Percentiles rank a stretch among this genome's conserved stretches.
Evolutionary conservation across 2,329 filamentous ascomycete species (phyloP).

Genomic region (Akanthomyces lecanii): DNA sequence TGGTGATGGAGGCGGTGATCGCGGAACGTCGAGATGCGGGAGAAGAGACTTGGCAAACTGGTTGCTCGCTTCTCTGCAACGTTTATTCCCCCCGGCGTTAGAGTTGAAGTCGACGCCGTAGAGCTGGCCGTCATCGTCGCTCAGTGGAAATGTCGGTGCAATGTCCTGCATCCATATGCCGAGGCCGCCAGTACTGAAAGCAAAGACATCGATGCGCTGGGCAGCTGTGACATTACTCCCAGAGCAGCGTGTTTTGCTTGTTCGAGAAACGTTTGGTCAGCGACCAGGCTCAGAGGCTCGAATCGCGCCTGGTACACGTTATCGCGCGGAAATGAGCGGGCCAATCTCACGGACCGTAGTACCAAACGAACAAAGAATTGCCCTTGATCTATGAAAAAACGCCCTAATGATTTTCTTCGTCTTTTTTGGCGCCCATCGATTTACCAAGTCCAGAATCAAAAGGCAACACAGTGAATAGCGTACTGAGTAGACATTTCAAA

Average conservation of each 20-base stretch:
- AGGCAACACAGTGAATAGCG: too few species aligned
- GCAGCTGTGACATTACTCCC: neutral
- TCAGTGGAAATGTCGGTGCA: constrained; percentile 11
- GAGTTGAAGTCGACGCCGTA: constrained; percentile 15
- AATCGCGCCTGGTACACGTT: neutral
- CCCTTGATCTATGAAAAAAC: too few species aligned
- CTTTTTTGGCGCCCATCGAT: too few species aligned
- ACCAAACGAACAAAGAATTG: too few species aligned
- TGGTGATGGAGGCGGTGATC: neutral
- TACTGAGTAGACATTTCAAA: too few species aligned
- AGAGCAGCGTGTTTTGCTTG: neutral
- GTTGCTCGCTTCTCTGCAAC: neutral
- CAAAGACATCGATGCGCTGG: neutral
- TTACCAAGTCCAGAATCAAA: too few species aligned
- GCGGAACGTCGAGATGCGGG: neutral
- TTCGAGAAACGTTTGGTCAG: neutral
- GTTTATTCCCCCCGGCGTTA: constrained; percentile 14
- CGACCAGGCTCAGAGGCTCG: constrained; percentile 2
- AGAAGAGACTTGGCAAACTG: neutral
- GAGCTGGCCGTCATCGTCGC: neutral
- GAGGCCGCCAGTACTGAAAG: neutral
- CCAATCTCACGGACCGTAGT: too few species aligned
- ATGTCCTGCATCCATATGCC: constrained; percentile 18
- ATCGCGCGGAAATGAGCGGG: too few species aligned
- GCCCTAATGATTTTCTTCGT: too few species aligned